Conservation (phyloP, 441 rosid genomes). For the Euphorbia schlechtendalii region DNA sequence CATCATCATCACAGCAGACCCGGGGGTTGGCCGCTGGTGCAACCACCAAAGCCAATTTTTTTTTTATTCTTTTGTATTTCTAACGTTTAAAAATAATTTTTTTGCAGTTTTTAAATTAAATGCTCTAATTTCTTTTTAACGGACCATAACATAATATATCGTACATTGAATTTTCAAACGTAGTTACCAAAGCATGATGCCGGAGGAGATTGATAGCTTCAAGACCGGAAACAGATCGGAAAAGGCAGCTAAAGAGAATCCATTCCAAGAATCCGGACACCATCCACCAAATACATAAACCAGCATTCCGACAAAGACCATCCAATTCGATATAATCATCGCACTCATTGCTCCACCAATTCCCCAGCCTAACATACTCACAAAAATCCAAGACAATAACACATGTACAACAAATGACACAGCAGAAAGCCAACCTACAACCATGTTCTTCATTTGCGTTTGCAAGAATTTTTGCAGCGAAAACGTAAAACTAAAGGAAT, state of each 20-base stretch:
- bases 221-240: slow-evolving; percentile 30
- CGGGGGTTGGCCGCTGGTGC: no score
- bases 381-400: slow-evolving; percentile 44
- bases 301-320: slow-evolving; percentile 20
- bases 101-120: no score
- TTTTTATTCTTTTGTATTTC: no score
- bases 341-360: slow-evolving; percentile 45
- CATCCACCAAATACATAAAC: slow-evolving; percentile 44
- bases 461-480: slow-evolving; percentile 24
- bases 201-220: slow-evolving; percentile 50
- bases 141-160: no score
- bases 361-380: slow-evolving; percentile 28
- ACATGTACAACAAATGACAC: slow-evolving; percentile 31
- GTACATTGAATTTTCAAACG: no score
- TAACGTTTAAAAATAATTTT: no score
- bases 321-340: slow-evolving; percentile 27
- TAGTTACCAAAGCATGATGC: slow-evolving; percentile 46
- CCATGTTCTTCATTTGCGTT: slow-evolving; percentile 36
- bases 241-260: slow-evolving; percentile 38
- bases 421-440: slow-evolving; percentile 41
- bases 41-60: no score
- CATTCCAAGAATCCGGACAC: slow-evolving; percentile 42
- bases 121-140: no score
- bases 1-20: no score
- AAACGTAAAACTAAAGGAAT: slow-evolving; percentile 6